Evolutionary conservation across 495 filamentous ascomycete genomes (phyloP).

Genomic region (Hyaloscypha finlandica): DNA sequence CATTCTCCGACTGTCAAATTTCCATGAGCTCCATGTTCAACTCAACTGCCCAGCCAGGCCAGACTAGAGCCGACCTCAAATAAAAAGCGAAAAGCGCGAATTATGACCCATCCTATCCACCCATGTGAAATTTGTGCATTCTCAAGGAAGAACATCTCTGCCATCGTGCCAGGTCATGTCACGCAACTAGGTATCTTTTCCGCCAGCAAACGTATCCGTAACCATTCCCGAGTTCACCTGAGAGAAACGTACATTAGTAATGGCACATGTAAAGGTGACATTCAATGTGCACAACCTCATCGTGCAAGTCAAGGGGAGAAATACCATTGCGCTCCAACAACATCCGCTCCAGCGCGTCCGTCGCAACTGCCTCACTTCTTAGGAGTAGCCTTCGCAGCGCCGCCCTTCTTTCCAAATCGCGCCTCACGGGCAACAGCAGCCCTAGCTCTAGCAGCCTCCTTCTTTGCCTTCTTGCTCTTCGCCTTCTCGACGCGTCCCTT

Average conservation of each 20-base stretch:
- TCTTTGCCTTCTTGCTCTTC: neutral
- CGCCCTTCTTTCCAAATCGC: neutral
- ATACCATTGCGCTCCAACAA: neutral
- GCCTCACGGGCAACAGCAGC: neutral
- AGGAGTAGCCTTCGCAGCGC: neutral
- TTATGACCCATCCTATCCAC: neutral
- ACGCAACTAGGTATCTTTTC: neutral
- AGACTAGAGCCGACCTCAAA: neutral
- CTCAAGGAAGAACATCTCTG: neutral
- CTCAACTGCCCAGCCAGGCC: neutral
- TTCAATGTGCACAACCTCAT: neutral
- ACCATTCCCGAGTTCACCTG: neutral
- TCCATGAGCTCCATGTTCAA: neutral
- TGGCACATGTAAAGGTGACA: neutral
- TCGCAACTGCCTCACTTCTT: neutral
- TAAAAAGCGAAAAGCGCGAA: neutral
- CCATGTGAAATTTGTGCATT: neutral
- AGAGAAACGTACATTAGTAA: neutral
- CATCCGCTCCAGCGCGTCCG: neutral
- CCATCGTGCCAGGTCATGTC: neutral
- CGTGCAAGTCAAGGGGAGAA: neutral
- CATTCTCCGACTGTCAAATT: neutral
- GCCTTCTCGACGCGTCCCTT: conserved; percentile 1
- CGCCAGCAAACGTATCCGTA: neutral
- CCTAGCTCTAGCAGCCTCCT: neutral